These are phyloP conservation scores for Solanum clarkiae DNA, from an alignment of 257 asterid genomes.

Conservation along the genomic window DNA sequence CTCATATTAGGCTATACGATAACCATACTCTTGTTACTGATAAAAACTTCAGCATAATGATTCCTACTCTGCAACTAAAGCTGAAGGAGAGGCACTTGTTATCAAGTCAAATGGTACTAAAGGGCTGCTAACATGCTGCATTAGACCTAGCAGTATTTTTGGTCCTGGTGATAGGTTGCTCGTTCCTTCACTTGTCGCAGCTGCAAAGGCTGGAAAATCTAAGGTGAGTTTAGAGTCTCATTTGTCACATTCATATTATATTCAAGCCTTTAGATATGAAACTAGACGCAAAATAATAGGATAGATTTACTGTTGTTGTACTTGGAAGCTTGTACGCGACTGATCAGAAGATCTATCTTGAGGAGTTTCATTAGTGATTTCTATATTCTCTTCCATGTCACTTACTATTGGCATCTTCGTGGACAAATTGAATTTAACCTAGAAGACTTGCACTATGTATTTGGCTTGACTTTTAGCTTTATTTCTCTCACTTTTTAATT, in stretches of 20 bases:
- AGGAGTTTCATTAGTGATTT: neutral
- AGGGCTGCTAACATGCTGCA: slow-evolving; percentile 83
- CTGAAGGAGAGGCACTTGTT: slow-evolving; percentile 85
- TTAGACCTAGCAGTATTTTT: slow-evolving; percentile 94
- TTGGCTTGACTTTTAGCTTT: neutral
- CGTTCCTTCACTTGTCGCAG: slow-evolving; percentile 82
- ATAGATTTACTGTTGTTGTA: neutral
- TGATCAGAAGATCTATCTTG: neutral
- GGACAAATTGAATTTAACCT: neutral
- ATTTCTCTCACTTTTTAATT: neutral
- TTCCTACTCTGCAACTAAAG: slow-evolving; percentile 92
- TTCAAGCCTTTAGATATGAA: neutral
- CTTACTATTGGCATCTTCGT: neutral
- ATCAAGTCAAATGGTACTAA: slow-evolving; percentile 62
- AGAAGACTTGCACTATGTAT: neutral
- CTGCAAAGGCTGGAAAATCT: slow-evolving; percentile 94
- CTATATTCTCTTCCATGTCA: neutral
- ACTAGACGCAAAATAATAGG: neutral
- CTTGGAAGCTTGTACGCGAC: neutral
- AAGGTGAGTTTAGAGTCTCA: slow-evolving; percentile 37
- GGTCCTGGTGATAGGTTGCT: slow-evolving; percentile 99
- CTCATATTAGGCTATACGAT: neutral
- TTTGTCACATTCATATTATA: neutral
- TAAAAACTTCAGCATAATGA: slow-evolving; percentile 63
- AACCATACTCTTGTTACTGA: neutral